Percentiles rank a stretch among this genome's conserved stretches.
phyloP scores from a whole-genome alignment of 176 grass and related monocot genomes.

The Cymbopogon citratus region DNA sequence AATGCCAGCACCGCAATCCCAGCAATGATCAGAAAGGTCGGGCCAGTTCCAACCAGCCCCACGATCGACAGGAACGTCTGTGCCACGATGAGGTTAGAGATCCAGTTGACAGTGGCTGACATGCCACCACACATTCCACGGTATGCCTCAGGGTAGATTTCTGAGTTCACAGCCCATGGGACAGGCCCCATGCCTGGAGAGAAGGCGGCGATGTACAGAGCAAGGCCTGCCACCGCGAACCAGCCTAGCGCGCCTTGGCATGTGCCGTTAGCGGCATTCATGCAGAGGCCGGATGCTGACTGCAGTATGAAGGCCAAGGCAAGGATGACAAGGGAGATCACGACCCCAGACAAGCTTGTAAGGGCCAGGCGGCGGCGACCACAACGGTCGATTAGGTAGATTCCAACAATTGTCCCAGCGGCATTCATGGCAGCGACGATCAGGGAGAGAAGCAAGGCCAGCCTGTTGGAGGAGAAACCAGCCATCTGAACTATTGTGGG shows the following conservation, averaged over 20 bases:
- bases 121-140: slow-evolving; percentile 83
- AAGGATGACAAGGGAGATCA: slow-evolving; percentile 69
- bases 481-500: slow-evolving; percentile 97
- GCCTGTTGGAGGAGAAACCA: slow-evolving; percentile 75
- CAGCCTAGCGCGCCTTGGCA: slow-evolving; percentile 44
- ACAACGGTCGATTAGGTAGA: slow-evolving; percentile 82
- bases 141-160: slow-evolving; percentile 86
- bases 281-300: slow-evolving; percentile 30
- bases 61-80: slow-evolving; percentile 80
- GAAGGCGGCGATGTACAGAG: slow-evolving; percentile 71
- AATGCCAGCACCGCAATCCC: slow-evolving; percentile 57
- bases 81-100: slow-evolving; percentile 80
- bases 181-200: slow-evolving; percentile 93
- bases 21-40: slow-evolving; percentile 73
- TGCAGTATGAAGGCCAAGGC: slow-evolving; percentile 64
- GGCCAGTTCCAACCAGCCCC: slow-evolving; percentile 52
- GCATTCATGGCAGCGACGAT: slow-evolving; percentile 65
- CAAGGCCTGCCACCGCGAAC: slow-evolving; percentile 62
- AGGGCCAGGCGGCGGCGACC: slow-evolving; percentile 72
- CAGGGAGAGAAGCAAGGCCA: slow-evolving; percentile 82
- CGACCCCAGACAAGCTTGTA: slow-evolving; percentile 57
- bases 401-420: slow-evolving; percentile 75
- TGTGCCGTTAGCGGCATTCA: not conserved
- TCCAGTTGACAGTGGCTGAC: slow-evolving; percentile 92
- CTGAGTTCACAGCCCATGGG: slow-evolving; percentile 92